Base-by-base conservation (phyloP, 2,329 filamentous ascomycete species). In the Epichloe glyceriae region DNA sequence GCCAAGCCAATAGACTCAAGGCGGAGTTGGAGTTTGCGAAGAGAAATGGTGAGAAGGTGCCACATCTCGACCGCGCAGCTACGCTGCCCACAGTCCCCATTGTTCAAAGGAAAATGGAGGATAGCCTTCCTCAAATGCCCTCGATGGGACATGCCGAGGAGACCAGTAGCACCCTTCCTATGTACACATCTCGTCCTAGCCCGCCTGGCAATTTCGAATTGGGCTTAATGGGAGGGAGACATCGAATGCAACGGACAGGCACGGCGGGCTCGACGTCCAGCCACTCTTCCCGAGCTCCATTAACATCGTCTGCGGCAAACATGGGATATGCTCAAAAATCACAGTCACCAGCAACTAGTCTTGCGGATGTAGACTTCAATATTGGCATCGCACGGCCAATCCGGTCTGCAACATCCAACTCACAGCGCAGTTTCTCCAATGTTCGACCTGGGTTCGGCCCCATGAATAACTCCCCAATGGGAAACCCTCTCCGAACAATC, bases 51-150 rank as follows among this genome's bases (percentile, higher is more conserved):
- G 78, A 77, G 47, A 73, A 74, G 54, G 17, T 17, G 5, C 61
- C 70, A 20, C 65, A 68, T 1, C 56, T 73, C 30, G 72, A 75
- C 40, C 72, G 79, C 51, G 75, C 81, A 58, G 80, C 82, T n/a
- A 89, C 86, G 0, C 62, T 91, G 6, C 88, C 85, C 2, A 74
- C 73, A 5, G 58, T 87, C 7, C 70, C 76, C 49, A 59, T 64
- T 47, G 53, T 74, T 34, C 6, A 56, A 33, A 26, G 56, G 1
- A 53, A 54, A 35, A 67, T 68, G 33, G 66, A 57, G 47, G 74
- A 81, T 55, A 75, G 73, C 58, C 70, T 78, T 53, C 75, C 76
- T 47, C 65, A 65, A 46, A 82, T 80, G 76, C 80, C 80, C n/a
- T 70, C 70, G 58, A 60, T 83, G 15, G 73, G 71, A 50, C 74